Evolutionary conservation across 2,329 filamentous ascomycete species (phyloP), one percentile per base, ranked within the genome.

Genomic region (Hypomyces perniciosus): DNA sequence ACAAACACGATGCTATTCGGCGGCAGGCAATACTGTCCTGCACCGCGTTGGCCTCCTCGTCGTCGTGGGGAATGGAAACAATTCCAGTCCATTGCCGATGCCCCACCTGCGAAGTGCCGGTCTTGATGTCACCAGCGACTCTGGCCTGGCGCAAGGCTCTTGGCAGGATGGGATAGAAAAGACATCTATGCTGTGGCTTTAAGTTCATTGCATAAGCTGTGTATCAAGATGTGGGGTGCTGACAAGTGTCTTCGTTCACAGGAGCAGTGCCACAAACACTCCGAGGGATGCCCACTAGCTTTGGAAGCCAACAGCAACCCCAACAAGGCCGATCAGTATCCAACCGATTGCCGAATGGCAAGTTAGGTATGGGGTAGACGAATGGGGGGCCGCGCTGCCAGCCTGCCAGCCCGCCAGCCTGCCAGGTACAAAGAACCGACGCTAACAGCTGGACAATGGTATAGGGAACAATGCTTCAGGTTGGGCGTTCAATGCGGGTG

Each of bases 331-430:
- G 82, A 63, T 71, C 72, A 56, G 76, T 77, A 39, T 75, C 81
- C 48, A 79, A 67, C 65, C 76, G 82, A 62, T 72, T 85, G 76
- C 81, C 80, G 52, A 83, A 82, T 59, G 81, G 81, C 50, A 85
- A 85, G 68, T 68, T 84, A 74, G 78, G 82, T 85, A 65, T 43
- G 39, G 31, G 26, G 35, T 38, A 44, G 20, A 29, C 7, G 27
- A 28, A n/a, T 10, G 13, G 20, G 59, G 40, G 27, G 27, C 6
- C 29, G 20, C 20, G 20, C 10, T 46, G 47, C 39, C 44, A 39
- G 13, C 27, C 33, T 20, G 45, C 27, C 28, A n/a, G 8, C 29
- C 10, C 47, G 47, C 39, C 44, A 39, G 13, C 27, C 33, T 20
- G 45, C 27, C 28, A n/a, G 35, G 42, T 39, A 10, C 26, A 37